Evolutionary conservation across 2,329 filamentous ascomycete genomes (phyloP).

Genomic region (Chaetomiaceae sp.): DNA sequence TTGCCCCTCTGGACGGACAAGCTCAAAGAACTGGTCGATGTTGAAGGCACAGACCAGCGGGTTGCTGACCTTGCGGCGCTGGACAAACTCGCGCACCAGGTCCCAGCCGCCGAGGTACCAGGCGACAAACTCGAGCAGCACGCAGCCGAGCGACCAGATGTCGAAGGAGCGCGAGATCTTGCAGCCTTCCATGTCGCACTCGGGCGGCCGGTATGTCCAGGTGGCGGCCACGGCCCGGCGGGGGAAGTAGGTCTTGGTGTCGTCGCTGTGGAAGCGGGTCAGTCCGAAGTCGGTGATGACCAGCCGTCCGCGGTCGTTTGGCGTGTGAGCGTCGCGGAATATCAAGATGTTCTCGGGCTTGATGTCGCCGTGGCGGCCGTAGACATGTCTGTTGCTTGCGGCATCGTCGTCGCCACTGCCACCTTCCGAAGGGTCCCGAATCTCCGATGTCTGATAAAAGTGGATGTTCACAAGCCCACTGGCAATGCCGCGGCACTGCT

Average conservation of each 20-base stretch:
- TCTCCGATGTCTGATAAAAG: background rate
- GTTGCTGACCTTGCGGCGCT: background rate
- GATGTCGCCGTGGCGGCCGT: conserved; percentile 15
- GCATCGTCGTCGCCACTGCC: background rate
- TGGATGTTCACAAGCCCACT: conserved; percentile 8
- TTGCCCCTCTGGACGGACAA: background rate
- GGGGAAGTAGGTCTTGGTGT: conserved; percentile 2
- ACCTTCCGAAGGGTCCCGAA: too few relatives aligned
- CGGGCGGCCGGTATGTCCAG: conserved; percentile 10
- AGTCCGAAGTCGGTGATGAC: conserved; percentile 14
- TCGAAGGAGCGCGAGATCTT: conserved; percentile 6
- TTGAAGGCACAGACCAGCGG: background rate
- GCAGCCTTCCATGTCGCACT: conserved; percentile 2
- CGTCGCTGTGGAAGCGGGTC: conserved; percentile 1
- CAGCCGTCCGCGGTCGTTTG: background rate
- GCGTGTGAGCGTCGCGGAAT: conserved; percentile 6
- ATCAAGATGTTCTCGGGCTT: conserved; percentile 15
- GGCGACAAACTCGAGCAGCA: conserved; percentile 10
- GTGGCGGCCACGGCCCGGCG: background rate
- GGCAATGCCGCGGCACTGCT: conserved; percentile 5
- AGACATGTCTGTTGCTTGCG: background rate
- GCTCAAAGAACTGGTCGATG: background rate
- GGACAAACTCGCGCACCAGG: background rate
- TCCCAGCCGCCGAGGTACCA: conserved; percentile 10
- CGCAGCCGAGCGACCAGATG: conserved; percentile 16